Percentiles rank a stretch among this genome's conserved stretches.
phyloP scores from a whole-genome alignment of 805 yeast species.

The Nakazawaea anatomiae region DNA sequence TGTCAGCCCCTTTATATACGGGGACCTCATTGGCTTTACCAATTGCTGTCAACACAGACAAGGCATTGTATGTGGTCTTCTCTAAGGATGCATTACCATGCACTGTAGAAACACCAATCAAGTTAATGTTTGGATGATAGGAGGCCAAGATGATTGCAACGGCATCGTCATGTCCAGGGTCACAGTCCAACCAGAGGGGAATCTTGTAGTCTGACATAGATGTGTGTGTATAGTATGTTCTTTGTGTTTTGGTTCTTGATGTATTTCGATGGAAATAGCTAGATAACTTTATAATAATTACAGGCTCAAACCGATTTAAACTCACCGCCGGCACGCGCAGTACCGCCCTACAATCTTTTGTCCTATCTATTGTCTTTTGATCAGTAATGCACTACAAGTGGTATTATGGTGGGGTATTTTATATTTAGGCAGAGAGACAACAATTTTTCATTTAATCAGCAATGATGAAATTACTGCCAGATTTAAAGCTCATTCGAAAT shows the following conservation, averaged over 20 bases:
- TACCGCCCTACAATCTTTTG: neutral
- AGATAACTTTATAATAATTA: neutral
- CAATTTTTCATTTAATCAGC: too few relatives aligned
- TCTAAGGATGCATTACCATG: conserved; percentile 65
- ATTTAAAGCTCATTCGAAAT: too few relatives aligned
- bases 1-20: conserved; percentile 60
- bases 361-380: neutral
- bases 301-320: neutral
- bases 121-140: conserved; percentile 49
- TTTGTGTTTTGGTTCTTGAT: neutral
- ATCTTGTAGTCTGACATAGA: conserved; percentile 21
- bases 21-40: conserved; percentile 41
- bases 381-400: too few relatives aligned
- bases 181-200: conserved; percentile 88
- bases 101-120: conserved; percentile 69
- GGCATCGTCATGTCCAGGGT: conserved; percentile 89
- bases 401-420: too few relatives aligned
- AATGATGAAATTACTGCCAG: too few relatives aligned
- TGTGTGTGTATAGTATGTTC: neutral
- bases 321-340: neutral
- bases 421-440: too few relatives aligned
- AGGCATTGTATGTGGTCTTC: conserved; percentile 63
- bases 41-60: conserved; percentile 60
- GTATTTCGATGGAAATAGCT: neutral
- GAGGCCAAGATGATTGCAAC: conserved; percentile 64